phyloP scores from a whole-genome alignment of 108 stramenopile species.

The Chaetoceros muelleri region DNA sequence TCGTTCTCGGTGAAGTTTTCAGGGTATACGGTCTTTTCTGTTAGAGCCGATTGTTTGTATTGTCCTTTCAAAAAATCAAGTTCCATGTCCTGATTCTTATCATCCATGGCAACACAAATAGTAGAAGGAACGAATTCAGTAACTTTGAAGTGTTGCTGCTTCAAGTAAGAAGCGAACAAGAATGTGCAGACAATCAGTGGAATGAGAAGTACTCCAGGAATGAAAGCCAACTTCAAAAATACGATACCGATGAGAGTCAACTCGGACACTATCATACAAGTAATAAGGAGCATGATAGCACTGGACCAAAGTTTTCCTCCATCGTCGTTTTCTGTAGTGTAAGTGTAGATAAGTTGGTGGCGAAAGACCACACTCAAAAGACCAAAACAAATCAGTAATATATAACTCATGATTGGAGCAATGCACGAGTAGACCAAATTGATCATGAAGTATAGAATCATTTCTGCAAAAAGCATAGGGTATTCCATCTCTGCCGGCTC shows the following conservation, averaged over 20 bases:
- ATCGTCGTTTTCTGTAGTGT: slow-evolving; percentile 45
- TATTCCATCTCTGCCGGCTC: slow-evolving; percentile 38
- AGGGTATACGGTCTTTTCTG: slow-evolving; percentile 30
- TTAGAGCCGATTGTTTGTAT: slow-evolving; percentile 47
- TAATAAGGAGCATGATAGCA: slow-evolving; percentile 9
- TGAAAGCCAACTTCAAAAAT: slow-evolving; percentile 5
- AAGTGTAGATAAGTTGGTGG: slow-evolving; percentile 58
- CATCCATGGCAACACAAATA: slow-evolving; percentile 21
- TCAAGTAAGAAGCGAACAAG: slow-evolving; percentile 28
- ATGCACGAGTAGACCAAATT: slow-evolving; percentile 49
- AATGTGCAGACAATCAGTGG: slow-evolving; percentile 10
- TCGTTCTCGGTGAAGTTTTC: slow-evolving; percentile 18
- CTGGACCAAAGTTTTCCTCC: slow-evolving; percentile 50
- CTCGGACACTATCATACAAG: slow-evolving; percentile 18
- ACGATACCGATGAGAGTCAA: slow-evolving; percentile 14
- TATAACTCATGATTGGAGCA: slow-evolving; percentile 42
- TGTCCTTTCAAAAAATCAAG: slow-evolving; percentile 22
- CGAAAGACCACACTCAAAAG: slow-evolving; percentile 39
- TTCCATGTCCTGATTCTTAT: slow-evolving; percentile 13
- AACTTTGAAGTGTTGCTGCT: slow-evolving; percentile 39
- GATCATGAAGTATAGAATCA: slow-evolving; percentile 47
- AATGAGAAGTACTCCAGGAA: slow-evolving; percentile 6
- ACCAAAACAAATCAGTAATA: slow-evolving; percentile 37
- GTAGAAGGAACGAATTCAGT: slow-evolving; percentile 32
- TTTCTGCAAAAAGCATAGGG: slow-evolving; percentile 21